Base-by-base conservation (phyloP, 108 stramenopile genomes). In the Stephanodiscus minutulus region DNA sequence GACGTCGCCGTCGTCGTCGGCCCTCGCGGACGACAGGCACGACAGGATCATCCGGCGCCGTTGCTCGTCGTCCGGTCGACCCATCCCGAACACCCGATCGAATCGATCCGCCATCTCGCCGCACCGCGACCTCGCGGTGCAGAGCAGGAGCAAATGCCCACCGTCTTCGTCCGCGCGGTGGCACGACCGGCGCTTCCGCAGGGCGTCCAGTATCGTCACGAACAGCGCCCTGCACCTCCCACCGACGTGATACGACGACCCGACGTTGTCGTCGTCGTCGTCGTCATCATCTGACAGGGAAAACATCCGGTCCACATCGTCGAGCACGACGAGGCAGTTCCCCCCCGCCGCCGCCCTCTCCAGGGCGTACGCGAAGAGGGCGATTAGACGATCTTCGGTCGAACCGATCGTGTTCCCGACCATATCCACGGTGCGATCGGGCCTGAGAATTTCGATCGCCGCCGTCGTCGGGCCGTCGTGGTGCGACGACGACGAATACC, bases 251-350 rank as follows among this genome's bases (percentile, higher is more conserved):
- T 46, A 63, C 21, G 13, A 41, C 41, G 59, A 18, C 31, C 9
- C 27, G 53, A 47, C 18, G 37, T 17, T 24, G n/a, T n/a, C 44
- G 17, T 27, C 20, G 18, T 57, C 57, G 22, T 66, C 66, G 18
- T 72, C 41, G n/a, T 27, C 31, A 27, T 85, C 71, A 68, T 68
- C 25, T 54, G 73, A 43, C 39, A 85, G 35, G 62, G 71, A 58
- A 53, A 87, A 79, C 13, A 91, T 56, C 50, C 44, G 61, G 43
- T 91, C 86, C 18, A 91, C 69, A 67, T 89, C 88, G 74, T 94
- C 93, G 5, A 94, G 79, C 21, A 94, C 52, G 46, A 91, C 50
- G n/a, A 91, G 31, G 43, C 77, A 76, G 61, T 72, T 78, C 20
- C 61, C 64, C 6, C 39, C 63, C 29, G 37, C 15, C 68, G 1